Conservation (phyloP, 2,329 filamentous ascomycete genomes). For the Exserohilum rostratum region DNA sequence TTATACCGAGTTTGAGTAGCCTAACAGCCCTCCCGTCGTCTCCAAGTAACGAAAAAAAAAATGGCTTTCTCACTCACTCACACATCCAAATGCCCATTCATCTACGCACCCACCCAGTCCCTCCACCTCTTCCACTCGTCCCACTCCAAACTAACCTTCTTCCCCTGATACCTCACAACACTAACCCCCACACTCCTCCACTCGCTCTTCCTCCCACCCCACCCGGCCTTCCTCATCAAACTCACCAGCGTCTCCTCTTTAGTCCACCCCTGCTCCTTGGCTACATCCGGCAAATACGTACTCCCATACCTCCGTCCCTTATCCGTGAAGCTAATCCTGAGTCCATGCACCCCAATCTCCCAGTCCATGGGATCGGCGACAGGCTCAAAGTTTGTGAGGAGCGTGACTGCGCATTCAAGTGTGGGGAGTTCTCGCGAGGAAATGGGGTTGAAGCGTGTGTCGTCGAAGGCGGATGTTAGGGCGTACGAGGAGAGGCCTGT, state of each 20-base stretch:
- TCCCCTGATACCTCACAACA: conserved; percentile 85
- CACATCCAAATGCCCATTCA: conserved; percentile 2
- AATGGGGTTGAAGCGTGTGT: conserved; percentile 67
- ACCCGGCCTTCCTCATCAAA: conserved; percentile 93
- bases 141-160: conserved; percentile 74
- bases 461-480: conserved; percentile 60
- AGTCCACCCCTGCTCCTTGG: conserved; percentile 90
- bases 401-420: conserved; percentile 65
- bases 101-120: conserved; percentile 66
- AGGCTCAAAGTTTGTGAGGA: conserved; percentile 85
- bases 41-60: too few relatives aligned
- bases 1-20: too few relatives aligned
- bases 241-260: conserved; percentile 90
- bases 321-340: conserved; percentile 84
- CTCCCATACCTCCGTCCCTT: conserved; percentile 76
- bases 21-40: too few relatives aligned
- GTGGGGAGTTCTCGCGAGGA: conserved; percentile 47
- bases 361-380: conserved; percentile 78
- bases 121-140: conserved; percentile 80
- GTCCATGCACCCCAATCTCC: conserved; percentile 82
- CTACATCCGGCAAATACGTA: conserved; percentile 92
- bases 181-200: conserved; percentile 83
- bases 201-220: conserved; percentile 68
- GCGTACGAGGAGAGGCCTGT: conserved; percentile 14
- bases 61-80: too few relatives aligned